These are phyloP conservation scores for Ascochyta fabae DNA, from an alignment of 2,329 filamentous ascomycete species.

Conservation along the genomic window DNA sequence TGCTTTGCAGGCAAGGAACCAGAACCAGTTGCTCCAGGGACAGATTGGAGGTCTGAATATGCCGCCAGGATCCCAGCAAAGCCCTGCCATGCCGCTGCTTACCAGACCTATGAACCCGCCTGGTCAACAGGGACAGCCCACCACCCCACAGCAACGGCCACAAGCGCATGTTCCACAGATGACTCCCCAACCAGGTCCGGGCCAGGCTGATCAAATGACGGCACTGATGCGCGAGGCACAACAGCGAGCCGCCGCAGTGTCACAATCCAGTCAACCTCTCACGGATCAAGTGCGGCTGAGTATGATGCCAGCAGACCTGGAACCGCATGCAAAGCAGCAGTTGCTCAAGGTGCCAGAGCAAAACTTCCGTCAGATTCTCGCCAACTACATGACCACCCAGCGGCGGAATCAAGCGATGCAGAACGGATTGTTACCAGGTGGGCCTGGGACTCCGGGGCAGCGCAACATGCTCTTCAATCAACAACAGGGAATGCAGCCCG, in stretches of 20 bases:
- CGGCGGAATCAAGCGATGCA: constrained; percentile 34
- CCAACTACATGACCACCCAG: constrained; percentile 31
- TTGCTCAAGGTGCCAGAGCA: constrained; percentile 45
- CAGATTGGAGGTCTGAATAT: constrained; percentile 54
- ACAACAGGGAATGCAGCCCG: constrained; percentile 31
- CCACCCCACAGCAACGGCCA: constrained; percentile 45
- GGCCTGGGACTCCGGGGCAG: constrained; percentile 31
- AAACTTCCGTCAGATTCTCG: constrained; percentile 40
- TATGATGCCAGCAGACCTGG: constrained; percentile 42
- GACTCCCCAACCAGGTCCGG: constrained; percentile 40
- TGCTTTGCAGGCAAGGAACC: constrained; percentile 36
- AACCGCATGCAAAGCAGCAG: constrained; percentile 39
- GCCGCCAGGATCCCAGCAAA: constrained; percentile 49
- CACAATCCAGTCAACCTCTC: constrained; percentile 36
- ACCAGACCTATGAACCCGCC: constrained; percentile 57
- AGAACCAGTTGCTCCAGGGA: constrained; percentile 38
- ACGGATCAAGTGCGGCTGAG: constrained; percentile 42
- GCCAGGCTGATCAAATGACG: constrained; percentile 35
- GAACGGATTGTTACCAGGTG: constrained; percentile 28
- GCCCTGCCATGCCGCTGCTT: constrained; percentile 57
- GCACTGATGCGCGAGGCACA: constrained; percentile 46
- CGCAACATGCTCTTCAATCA: constrained; percentile 42
- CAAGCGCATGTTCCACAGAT: constrained; percentile 46
- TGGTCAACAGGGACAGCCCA: constrained; percentile 48
- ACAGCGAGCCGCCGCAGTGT: constrained; percentile 40